Evolutionary conservation across 1,284 basidiomycete species (phyloP).

Genomic region (Marasmius oreades): DNA sequence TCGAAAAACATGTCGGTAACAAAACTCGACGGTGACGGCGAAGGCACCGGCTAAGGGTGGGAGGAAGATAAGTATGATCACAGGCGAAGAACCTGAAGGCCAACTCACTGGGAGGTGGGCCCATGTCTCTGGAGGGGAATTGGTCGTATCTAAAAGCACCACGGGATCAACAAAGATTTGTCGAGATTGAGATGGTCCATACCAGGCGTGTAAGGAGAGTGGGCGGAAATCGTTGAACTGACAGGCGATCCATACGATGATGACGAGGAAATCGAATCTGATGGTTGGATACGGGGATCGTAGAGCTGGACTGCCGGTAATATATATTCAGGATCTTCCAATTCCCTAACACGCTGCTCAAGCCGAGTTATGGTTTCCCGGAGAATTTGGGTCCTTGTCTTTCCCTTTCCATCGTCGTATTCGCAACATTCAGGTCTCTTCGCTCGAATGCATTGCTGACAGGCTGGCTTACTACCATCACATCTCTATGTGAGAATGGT

Average conservation of each 20-base stretch:
- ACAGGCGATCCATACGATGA: slow-evolving; percentile 62
- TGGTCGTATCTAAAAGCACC: slow-evolving; percentile 26
- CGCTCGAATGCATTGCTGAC: slow-evolving; percentile 57
- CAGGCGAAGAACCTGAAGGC: background rate
- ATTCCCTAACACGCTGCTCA: slow-evolving; percentile 52
- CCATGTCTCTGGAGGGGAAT: slow-evolving; percentile 35
- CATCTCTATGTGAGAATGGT: slow-evolving; percentile 40
- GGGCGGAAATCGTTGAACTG: slow-evolving; percentile 52
- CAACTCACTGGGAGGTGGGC: slow-evolving; percentile 24
- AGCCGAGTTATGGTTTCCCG: slow-evolving; percentile 56
- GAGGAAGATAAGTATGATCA: background rate
- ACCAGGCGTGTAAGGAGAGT: slow-evolving; percentile 63
- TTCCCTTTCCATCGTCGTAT: slow-evolving; percentile 64
- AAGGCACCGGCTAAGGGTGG: slow-evolving; percentile 21
- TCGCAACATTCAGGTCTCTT: slow-evolving; percentile 58
- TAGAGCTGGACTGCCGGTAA: slow-evolving; percentile 48
- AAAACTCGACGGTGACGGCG: slow-evolving; percentile 47
- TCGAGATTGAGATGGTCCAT: slow-evolving; percentile 22
- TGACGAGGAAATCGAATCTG: slow-evolving; percentile 53
- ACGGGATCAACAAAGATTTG: slow-evolving; percentile 9
- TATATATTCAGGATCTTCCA: slow-evolving; percentile 57
- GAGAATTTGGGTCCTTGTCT: slow-evolving; percentile 58
- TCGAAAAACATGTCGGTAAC: slow-evolving; percentile 44
- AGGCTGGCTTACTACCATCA: slow-evolving; percentile 55
- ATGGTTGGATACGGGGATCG: slow-evolving; percentile 45